Conservation (phyloP, 352 stramenopile species). For the Pythium apleroticum region DNA sequence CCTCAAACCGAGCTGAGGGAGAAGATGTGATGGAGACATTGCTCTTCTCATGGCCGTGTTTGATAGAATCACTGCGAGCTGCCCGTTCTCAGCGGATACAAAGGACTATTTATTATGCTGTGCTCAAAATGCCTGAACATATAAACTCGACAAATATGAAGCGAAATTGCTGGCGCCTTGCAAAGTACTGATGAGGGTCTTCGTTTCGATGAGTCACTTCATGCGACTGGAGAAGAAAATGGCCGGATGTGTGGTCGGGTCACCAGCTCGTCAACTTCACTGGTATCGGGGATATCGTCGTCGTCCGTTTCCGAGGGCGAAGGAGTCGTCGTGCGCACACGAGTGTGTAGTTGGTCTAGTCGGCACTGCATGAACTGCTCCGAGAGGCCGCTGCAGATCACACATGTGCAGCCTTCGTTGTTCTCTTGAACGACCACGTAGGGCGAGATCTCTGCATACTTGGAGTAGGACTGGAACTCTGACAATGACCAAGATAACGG, state of each 20-base stretch:
- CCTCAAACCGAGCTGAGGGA: neutral
- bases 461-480: constrained; percentile 64
- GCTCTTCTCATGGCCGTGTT: neutral
- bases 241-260: neutral
- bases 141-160: constrained; percentile 30
- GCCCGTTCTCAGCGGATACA: constrained; percentile 2
- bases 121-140: constrained; percentile 29
- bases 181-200: neutral
- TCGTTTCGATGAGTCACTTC: neutral
- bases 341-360: constrained; percentile 20
- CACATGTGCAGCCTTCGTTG: constrained; percentile 45
- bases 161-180: constrained; percentile 14
- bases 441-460: constrained; percentile 63
- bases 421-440: constrained; percentile 68
- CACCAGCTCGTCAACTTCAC: neutral
- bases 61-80: neutral
- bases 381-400: constrained; percentile 58
- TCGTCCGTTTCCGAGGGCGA: constrained; percentile 29
- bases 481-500: too few relatives aligned
- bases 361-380: constrained; percentile 31
- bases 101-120: constrained; percentile 29
- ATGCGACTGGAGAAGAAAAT: constrained; percentile 15
- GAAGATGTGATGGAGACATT: neutral
- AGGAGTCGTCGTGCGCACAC: constrained; percentile 4
- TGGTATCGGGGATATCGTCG: constrained; percentile 13